A percentile compares a stretch with the other conserved stretches of the same genome.
These are phyloP conservation scores for Guyanaporus albipodus DNA, from an alignment of 768 basidiomycete genomes.

Conservation along the genomic window DNA sequence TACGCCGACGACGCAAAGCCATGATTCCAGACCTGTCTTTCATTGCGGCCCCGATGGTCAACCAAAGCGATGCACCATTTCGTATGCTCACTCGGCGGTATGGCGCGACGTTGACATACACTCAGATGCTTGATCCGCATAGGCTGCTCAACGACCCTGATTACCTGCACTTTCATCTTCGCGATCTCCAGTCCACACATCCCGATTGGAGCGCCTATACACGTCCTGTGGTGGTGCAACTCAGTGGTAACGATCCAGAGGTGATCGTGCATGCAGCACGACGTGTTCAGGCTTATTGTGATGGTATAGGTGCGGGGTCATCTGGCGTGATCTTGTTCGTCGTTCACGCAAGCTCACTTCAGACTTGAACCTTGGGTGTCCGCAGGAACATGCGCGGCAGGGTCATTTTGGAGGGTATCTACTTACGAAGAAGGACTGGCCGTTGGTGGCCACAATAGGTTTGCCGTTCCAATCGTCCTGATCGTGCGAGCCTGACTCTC, in stretches of 20 bases:
- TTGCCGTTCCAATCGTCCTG: not conserved
- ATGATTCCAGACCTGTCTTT: constrained; percentile 31
- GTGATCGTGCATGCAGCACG: constrained; percentile 55
- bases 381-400: constrained; percentile 63
- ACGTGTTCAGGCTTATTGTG: constrained; percentile 55
- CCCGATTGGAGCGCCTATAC: constrained; percentile 19
- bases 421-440: constrained; percentile 71
- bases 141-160: constrained; percentile 57
- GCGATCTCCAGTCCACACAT: constrained; percentile 42
- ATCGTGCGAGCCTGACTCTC: not conserved
- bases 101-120: constrained; percentile 66
- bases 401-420: constrained; percentile 74
- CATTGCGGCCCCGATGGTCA: constrained; percentile 74
- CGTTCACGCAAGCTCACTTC: not conserved
- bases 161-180: constrained; percentile 60
- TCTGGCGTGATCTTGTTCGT: not conserved
- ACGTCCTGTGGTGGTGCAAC: constrained; percentile 62
- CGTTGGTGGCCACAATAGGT: constrained; percentile 63
- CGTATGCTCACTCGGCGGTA: constrained; percentile 56
- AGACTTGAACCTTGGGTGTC: constrained; percentile 84
- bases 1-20: not conserved
- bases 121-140: constrained; percentile 72
- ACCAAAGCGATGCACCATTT: constrained; percentile 77
- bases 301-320: constrained; percentile 57
- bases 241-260: constrained; percentile 70